Percentiles rank a stretch among this genome's conserved stretches.
Conservation (phyloP, 371 early-diverging fungal genomes). For the Apophysomyces variabilis region DNA sequence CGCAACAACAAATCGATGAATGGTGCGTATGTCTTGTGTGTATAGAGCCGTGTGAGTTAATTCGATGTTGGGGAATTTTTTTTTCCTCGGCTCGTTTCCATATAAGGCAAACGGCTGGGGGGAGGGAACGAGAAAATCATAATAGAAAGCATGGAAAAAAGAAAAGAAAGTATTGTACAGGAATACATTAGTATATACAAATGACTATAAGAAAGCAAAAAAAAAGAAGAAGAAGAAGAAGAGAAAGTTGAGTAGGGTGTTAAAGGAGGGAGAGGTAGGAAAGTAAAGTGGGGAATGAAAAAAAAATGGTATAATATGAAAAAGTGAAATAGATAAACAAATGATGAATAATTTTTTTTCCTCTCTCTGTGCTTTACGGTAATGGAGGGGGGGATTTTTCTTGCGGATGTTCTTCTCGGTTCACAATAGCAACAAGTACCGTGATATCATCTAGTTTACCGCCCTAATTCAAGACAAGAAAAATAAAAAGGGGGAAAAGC, state of each 20-base stretch:
- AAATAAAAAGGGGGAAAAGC: background rate
- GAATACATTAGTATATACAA: conserved; percentile 2
- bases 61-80: background rate
- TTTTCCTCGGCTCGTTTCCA: conserved; percentile 7
- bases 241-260: background rate
- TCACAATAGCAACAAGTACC: conserved; percentile 9
- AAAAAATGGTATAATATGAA: background rate
- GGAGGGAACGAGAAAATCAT: background rate
- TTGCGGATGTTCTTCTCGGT: conserved; percentile 25
- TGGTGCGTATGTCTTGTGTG: no score
- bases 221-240: conserved; percentile 1
- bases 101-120: background rate
- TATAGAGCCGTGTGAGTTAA: background rate
- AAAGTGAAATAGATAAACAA: background rate
- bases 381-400: conserved; percentile 31
- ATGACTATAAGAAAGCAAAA: background rate
- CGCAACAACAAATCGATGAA: no score
- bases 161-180: background rate
- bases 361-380: conserved; percentile 13
- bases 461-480: background rate
- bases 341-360: background rate
- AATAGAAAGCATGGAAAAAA: background rate
- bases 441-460: conserved; percentile 4
- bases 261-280: background rate
- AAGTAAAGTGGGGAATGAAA: background rate